Evolutionary conservation across 75 land plant species (phyloP), one percentile per base, ranked within the genome.

Genomic region (Ceratopteris richardii): DNA sequence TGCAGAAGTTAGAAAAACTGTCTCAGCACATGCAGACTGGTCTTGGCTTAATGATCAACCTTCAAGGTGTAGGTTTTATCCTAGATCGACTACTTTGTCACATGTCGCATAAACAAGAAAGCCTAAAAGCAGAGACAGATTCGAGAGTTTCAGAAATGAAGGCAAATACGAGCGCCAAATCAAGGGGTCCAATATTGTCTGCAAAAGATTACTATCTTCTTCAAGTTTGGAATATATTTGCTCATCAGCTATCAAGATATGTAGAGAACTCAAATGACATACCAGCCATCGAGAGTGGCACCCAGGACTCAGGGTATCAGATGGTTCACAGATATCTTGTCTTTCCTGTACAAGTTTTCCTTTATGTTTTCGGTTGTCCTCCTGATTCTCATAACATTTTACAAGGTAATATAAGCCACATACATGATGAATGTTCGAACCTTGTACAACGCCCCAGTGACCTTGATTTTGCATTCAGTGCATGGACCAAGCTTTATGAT

Each of bases 401-500:
- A 46, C 22, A 46, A 52, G 7, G 54, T 11, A 4, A 13, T 3
- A 52, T 5, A 52, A 12, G 29, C 24, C 23, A 23, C 22, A 46
- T 2, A 23, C 24, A 13, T 9, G 9, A 4, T 4, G 9, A 33
- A 3, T 33, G 37, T 33, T 9, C 37, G 7, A 33, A 23, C 28
- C 37, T 33, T 33, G 3, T 33, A 9, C 37, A 4, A 9, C 17
- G 7, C 39, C 24, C 56, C 56, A 23, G 14, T 26, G 16, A 13
- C 22, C 30, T 53, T n/a, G 74, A 77, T 54, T 31, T 70, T 57
- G 57, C 65, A 31, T 14, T 44, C 43, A 58, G 63, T 61, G 31
- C 48, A 23, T 84, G 82, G 80, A 64, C 59, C 28, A 64, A 58
- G 3, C 74, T 84, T 7, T 71, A 62, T 77, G 59, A 56, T 54